Base-by-base conservation (phyloP, 306 rosid genomes). In the Ochetophila trinervis region DNA sequence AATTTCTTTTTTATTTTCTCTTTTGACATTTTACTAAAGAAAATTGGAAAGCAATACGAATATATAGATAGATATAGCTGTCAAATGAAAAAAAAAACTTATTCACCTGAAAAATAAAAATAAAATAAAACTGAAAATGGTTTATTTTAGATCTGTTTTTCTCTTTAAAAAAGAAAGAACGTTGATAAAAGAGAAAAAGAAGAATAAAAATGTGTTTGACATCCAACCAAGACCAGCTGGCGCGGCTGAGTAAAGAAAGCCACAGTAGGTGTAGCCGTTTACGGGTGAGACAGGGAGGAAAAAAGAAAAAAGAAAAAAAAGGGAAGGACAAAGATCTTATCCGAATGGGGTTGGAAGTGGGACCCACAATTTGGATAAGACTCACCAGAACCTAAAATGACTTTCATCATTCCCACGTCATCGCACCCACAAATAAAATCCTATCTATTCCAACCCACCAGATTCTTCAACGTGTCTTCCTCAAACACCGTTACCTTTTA, bases 351-450 rank as follows among this genome's bases (percentile, higher is more conserved):
- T 62, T 19, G 15, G 23, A 5, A 7, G 58, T 40, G 82, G 91
- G 79, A 15, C 87, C 85, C 78, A 67, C 14, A 3, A 36, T 63
- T 23, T 68, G 87, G 95, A 88, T 88, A 88, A 88, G 85, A 67
- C 71, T 73, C 32, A 63, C 67, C 73, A 51, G 42, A 27, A 13
- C 70, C 56, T 60, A 53, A 58, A 53, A 24, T n/a, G 55, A 10
- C 9, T n/a, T 50, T 16, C 8, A 50, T 49, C 17, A 14, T 70
- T 56, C 19, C 80, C 85, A 74, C 85, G 76, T 74, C 74, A 65
- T 51, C 60, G 11, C 23, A 71, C 62, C 62, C 71, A 32, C 22
- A 66, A 19, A 8, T 0, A 47, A n/a, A 69, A 18, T n/a, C 53
- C 36, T 8, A 5, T 19, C 5, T 8, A n/a, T 11, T 49, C 23